Base-by-base conservation (phyloP, 768 basidiomycete genomes). In the Tylopilus felleus region DNA sequence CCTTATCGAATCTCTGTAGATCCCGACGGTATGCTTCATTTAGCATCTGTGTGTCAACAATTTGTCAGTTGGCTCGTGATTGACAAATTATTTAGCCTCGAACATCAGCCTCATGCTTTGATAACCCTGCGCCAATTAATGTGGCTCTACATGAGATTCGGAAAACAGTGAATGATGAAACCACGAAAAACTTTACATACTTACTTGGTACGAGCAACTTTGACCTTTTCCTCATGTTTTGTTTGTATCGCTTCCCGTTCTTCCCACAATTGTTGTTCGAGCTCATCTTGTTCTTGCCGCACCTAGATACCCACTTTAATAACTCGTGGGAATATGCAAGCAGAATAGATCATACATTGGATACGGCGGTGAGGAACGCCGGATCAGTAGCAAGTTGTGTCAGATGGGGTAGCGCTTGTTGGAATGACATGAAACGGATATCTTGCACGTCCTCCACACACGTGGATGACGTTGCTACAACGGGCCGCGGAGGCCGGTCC, bases 161-260 rank as follows among this genome's bases (percentile, higher is more conserved):
- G 25, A 52, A 33, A 14, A 48, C 3, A 21, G 46, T 58, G 25
- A 53, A 51, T 21, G 39, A 48, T 43, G 27, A 38, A 36, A 36
- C 47, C n/a, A 40, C 47, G 9, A 29, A 52, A 40, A 39, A n/a
- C 3, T 21, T 58, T 28, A 49, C 38, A 51, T 17, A 57, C 82
- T 47, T 61, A 88, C 88, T 85, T 89, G 23, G 79, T 85, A 56
- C 74, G 76, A 17, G 86, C 83, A 23, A 84, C 74, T 59, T 84
- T 82, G 57, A 90, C 79, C 70, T 83, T 90, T 41, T 85, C 82
- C 57, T 88, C 82, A 56, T 90, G 85, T 61, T 82, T 84, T 55
- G 71, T 73, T 50, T 81, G 77, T 53, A 93, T 82, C 6, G 74
- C 74, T 29, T 74, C 72, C 50, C 91, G 77, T 59, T 88, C 88